These are phyloP conservation scores for Areca catechu DNA, from an alignment of 176 grass and related monocot genomes.

Conservation along the genomic window DNA sequence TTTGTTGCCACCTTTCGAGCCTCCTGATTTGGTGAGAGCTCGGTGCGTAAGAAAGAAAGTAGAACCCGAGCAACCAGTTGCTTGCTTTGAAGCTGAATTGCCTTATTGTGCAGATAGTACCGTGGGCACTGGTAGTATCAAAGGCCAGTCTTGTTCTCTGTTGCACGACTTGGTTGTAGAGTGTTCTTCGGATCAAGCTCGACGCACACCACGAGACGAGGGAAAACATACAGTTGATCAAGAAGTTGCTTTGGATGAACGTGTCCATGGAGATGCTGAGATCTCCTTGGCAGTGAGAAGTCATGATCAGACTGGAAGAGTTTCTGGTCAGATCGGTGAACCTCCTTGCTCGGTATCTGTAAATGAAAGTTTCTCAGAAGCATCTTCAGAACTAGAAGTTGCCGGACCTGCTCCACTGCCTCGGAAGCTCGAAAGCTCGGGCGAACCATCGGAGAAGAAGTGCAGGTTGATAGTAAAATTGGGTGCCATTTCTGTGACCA, in stretches of 20 bases:
- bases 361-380: conserved; percentile 36
- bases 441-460: conserved; percentile 52
- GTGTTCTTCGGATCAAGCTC: background rate
- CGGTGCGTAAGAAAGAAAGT: conserved; percentile 19
- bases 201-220: conserved; percentile 15
- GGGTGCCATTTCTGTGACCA: conserved; percentile 28
- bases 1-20: conserved; percentile 81
- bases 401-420: conserved; percentile 3
- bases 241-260: conserved; percentile 20
- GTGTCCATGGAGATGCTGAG: background rate
- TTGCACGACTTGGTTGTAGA: conserved; percentile 17
- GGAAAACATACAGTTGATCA: conserved; percentile 28
- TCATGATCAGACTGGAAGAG: conserved; percentile 14
- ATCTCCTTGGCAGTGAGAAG: background rate
- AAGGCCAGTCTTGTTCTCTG: conserved; percentile 15
- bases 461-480: conserved; percentile 57
- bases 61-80: conserved; percentile 23
- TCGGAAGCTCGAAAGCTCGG: conserved; percentile 28
- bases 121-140: conserved; percentile 21
- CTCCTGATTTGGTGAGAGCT: conserved; percentile 50
- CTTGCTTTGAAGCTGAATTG: conserved; percentile 12
- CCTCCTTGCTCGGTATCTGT: conserved; percentile 8
- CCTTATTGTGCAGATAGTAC: too few species aligned
- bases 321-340: conserved; percentile 9
- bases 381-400: conserved; percentile 24